These are phyloP conservation scores for Verticillium dahliae DNA, from an alignment of 2,329 filamentous ascomycete genomes.

Conservation along the genomic window DNA sequence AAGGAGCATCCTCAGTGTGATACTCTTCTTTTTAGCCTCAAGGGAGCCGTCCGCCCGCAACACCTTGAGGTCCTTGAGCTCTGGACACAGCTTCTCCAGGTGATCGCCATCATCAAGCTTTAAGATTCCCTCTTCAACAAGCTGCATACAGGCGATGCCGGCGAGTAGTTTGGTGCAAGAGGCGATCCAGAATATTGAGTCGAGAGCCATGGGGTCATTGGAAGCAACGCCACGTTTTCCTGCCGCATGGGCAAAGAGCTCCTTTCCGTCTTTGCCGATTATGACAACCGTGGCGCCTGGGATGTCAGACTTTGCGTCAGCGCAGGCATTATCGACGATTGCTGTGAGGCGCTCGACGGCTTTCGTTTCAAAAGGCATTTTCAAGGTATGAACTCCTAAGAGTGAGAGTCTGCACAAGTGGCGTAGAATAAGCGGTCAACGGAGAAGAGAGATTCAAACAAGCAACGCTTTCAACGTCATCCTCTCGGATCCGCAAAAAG, in stretches of 20 bases:
- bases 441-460: too few species aligned
- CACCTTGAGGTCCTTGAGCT: slow-evolving; percentile 41
- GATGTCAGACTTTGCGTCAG: slow-evolving; percentile 29
- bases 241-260: slow-evolving; percentile 39
- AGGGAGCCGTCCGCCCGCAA: slow-evolving; percentile 27
- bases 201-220: slow-evolving; percentile 47
- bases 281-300: slow-evolving; percentile 39
- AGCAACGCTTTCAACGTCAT: too few species aligned
- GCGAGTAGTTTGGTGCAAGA: slow-evolving; percentile 52
- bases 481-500: too few species aligned
- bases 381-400: too few species aligned
- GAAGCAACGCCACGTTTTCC: slow-evolving; percentile 37
- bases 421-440: too few species aligned
- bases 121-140: slow-evolving; percentile 44
- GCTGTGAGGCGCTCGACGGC: slow-evolving; percentile 3
- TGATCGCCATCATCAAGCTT: slow-evolving; percentile 39
- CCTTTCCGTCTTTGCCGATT: slow-evolving; percentile 38
- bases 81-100: slow-evolving; percentile 39
- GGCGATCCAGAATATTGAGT: slow-evolving; percentile 55
- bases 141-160: slow-evolving; percentile 48
- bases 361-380: slow-evolving; percentile 7
- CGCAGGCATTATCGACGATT: slow-evolving; percentile 28
- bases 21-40: slow-evolving; percentile 37
- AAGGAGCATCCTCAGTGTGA: slow-evolving; percentile 53
- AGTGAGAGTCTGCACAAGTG: too few species aligned